These are phyloP conservation scores for Chalciporus pseudorubinellus DNA, from an alignment of 768 basidiomycete species.

Conservation along the genomic window DNA sequence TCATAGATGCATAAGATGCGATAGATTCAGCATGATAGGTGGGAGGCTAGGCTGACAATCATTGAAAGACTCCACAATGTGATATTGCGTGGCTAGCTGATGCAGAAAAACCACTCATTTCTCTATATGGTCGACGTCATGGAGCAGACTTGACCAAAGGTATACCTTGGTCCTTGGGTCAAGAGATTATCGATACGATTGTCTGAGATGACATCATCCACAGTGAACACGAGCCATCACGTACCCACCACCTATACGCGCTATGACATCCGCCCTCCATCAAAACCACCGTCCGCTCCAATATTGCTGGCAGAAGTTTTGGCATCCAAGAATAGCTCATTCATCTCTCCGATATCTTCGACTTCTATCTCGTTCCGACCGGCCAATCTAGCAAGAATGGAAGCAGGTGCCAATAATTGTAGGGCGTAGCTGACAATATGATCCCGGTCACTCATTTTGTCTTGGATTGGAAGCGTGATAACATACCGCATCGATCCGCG, in stretches of 20 bases:
- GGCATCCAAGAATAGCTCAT: slow-evolving; percentile 92
- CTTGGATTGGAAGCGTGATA: slow-evolving; percentile 4
- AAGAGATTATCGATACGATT: slow-evolving; percentile 4
- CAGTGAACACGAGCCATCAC: neutral
- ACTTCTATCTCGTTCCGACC: slow-evolving; percentile 80
- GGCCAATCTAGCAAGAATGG: slow-evolving; percentile 74
- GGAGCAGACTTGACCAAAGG: neutral
- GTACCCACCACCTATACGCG: slow-evolving; percentile 3
- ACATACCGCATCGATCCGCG: slow-evolving; percentile 74
- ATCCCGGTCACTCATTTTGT: slow-evolving; percentile 9
- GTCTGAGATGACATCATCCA: slow-evolving; percentile 7
- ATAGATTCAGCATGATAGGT: neutral
- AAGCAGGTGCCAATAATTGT: slow-evolving; percentile 87
- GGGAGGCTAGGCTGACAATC: no score
- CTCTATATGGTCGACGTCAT: neutral
- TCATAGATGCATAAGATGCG: no score
- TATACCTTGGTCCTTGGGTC: neutral
- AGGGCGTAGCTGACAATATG: slow-evolving; percentile 68
- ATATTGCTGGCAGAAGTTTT: slow-evolving; percentile 71
- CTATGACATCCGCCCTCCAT: slow-evolving; percentile 34
- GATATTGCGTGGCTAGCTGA: neutral
- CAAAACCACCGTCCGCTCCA: slow-evolving; percentile 37
- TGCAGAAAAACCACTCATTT: neutral
- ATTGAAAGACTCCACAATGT: neutral
- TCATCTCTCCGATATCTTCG: slow-evolving; percentile 93